Base-by-base conservation (phyloP, 768 basidiomycete genomes). In the Rhodotorula taiwanensis region DNA sequence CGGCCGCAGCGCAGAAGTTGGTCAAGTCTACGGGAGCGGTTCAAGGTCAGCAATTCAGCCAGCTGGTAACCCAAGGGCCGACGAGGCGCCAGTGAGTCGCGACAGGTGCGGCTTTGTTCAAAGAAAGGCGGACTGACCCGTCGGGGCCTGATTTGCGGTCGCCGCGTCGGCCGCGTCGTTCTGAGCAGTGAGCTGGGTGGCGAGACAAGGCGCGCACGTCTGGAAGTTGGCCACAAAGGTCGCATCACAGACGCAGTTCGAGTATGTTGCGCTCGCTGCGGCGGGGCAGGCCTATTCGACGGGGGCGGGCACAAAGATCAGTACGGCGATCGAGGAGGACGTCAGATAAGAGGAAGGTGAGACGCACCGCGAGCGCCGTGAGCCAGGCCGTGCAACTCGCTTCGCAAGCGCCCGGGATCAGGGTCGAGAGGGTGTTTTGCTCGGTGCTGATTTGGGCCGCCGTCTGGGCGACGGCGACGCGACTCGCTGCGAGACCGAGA, bases 181-280 rank as follows among this genome's bases (percentile, higher is more conserved):
- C 21, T 4, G 5, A 7, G 31, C n/a, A 11, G 50, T 31, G 20
- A 34, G 31, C 15, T 31, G 18, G n/a, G 52, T 58, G 25, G 53
- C 53, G 51, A 64, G 33, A 55, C 64, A 66, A 14, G 44, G 39
- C 15, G 59, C 39, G 51, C 64, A 66, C 10, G 64, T 51, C 42
- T 48, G 34, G 50, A 47, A 45, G 39, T 60, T 57, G 34, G 27
- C 11, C 28, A 56, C 39, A 23, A 57, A 57, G 1, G 54, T 55
- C 2, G 50, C 51, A 8, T 55, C 64, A 44, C 64, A 66, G 14
- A 52, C 51, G 55, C 64, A 66, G 5, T 42, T 16, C 36, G 42
- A 20, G 43, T 42, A 66, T 20, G 44, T 30, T 2, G 44, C 34
- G 43, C 47, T 59, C 8, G 27, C 45, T 23, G 44, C 45, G n/a